These are phyloP conservation scores for Royoungia palumana DNA, from an alignment of 768 basidiomycete species.

Conservation along the genomic window DNA sequence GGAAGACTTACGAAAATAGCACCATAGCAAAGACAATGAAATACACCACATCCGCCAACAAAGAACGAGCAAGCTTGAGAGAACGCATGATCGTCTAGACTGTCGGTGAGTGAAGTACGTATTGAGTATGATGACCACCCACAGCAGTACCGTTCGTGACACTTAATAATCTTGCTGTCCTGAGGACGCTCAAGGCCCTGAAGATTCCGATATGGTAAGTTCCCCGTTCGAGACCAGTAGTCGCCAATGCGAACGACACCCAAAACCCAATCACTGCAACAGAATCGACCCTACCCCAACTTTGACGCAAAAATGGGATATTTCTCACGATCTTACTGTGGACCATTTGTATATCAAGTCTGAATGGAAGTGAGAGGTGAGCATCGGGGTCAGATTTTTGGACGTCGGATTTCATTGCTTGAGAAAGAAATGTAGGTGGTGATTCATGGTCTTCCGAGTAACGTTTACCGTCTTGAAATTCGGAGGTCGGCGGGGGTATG, in stretches of 20 bases:
- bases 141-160: constrained; percentile 92
- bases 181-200: constrained; percentile 81
- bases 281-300: constrained; percentile 89
- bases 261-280: constrained; percentile 86
- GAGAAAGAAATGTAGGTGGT: constrained; percentile 50
- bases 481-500: constrained; percentile 2
- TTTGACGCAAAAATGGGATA: constrained; percentile 87
- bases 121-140: constrained; percentile 25
- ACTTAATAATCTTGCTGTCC: constrained; percentile 77
- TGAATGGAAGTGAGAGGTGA: constrained; percentile 57
- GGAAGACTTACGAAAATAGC: constrained; percentile 69
- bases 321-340: constrained; percentile 59
- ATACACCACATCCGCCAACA: constrained; percentile 86
- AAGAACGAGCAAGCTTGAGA: constrained; percentile 81
- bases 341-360: constrained; percentile 52
- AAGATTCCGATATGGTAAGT: constrained; percentile 79
- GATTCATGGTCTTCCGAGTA: constrained; percentile 38
- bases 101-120: too few relatives aligned
- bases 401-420: constrained; percentile 43
- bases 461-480: not conserved
- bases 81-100: too few relatives aligned
- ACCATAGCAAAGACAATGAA: constrained; percentile 89
- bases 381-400: constrained; percentile 32
- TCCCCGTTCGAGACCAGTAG: constrained; percentile 64
- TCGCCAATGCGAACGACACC: constrained; percentile 73